These are phyloP conservation scores for Candida buenavistaensis DNA, from an alignment of 1,139 yeast genomes.

Conservation along the genomic window DNA sequence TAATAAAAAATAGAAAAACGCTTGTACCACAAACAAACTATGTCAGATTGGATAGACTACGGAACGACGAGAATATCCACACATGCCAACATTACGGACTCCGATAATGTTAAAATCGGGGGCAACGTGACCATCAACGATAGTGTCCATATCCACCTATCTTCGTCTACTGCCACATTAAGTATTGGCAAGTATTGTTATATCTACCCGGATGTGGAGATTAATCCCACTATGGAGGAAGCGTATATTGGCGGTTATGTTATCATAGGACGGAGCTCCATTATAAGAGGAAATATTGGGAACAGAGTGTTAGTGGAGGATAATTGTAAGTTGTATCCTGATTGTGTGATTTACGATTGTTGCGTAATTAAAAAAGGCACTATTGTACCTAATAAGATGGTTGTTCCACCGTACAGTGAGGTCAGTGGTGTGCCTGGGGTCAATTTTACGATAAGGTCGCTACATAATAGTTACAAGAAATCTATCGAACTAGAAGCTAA, in stretches of 20 bases:
- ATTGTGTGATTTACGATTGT: constrained; percentile 62
- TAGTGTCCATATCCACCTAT: constrained; percentile 23
- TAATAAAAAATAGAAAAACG: too few species aligned
- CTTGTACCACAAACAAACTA: too few species aligned
- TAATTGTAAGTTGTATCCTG: constrained; percentile 38
- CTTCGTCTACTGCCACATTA: constrained; percentile 18
- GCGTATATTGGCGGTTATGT: constrained; percentile 56
- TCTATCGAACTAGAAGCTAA: constrained; percentile 44
- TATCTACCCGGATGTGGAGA: constrained; percentile 27
- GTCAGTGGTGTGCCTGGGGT: constrained; percentile 45
- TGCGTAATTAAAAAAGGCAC: constrained; percentile 52
- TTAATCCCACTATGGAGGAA: constrained; percentile 33
- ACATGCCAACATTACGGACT: constrained; percentile 33
- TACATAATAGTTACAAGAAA: constrained; percentile 42
- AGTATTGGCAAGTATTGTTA: constrained; percentile 48
- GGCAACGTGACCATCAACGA: constrained; percentile 36
- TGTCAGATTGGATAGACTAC: constrained; percentile 43
- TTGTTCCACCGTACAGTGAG: constrained; percentile 60
- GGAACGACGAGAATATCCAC: constrained; percentile 53
- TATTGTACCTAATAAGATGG: constrained; percentile 52
- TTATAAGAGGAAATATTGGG: constrained; percentile 56
- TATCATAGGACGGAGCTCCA: constrained; percentile 46
- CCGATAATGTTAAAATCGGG: constrained; percentile 27
- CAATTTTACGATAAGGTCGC: constrained; percentile 27
- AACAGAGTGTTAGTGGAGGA: constrained; percentile 54